Base-by-base conservation (phyloP, 1,284 basidiomycete species). In the Agaricales sp. region DNA sequence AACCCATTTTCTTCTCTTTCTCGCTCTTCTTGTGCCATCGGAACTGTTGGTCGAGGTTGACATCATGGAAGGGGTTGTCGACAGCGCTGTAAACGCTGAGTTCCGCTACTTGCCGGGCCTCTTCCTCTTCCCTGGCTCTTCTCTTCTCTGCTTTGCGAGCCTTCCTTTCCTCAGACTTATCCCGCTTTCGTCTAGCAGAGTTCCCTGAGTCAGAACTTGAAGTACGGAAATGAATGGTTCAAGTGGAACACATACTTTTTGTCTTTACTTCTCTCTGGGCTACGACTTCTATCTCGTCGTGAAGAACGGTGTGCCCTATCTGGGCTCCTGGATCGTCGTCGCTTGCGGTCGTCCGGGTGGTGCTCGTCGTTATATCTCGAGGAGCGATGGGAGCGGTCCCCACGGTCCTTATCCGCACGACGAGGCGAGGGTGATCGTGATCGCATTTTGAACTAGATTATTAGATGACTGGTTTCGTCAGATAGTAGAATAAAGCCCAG, bases 11-110 rank as follows among this genome's bases (percentile, higher is more conserved):
- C 60, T 81, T 78, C 63, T 99, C 96, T 69, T 92, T 92, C 63
- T 99, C 95, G 30, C 83, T 79, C 71, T 99, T 99, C 75, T 99
- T 99, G 66, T 92, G 90, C 96, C 96, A 99, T 52, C 87, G 82
- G 67, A 99, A 99, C 63, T 92, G 89, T 61, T 97, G 90, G 19
- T 83, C 86, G 22, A 98, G 80, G 63, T 97, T 97, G 53, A 91
- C 83, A 61, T 99, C 95, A 66, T 97, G 90, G 73, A 99, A 99
- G 0, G 95, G 95, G 61, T 99, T 99, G 71, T 93, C 89, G 4
- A 82, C 84, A 37, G 92, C 90, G 57, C 91, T 93, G 71, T 98
- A 98, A 53, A 93, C 83, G 56, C 89, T 91, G 38, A 94, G 74
- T 63, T 91, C 87, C 4, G 92, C 91, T 6, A 93, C 81, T 59